phyloP scores from a whole-genome alignment of 805 yeast genomes.

The Pichia californica region DNA sequence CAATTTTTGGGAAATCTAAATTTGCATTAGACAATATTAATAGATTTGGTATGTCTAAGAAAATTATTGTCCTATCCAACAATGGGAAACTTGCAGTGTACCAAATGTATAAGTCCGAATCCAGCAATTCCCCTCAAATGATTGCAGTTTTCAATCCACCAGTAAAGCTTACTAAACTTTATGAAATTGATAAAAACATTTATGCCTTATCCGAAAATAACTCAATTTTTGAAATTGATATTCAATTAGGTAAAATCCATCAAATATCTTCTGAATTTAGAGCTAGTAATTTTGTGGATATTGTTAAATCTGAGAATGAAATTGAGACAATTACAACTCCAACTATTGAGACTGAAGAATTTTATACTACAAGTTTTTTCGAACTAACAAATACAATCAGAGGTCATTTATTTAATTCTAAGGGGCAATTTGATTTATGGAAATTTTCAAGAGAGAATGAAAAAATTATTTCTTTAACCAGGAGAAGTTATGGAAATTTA shows the following conservation, averaged over 20 bases:
- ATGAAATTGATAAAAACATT: conserved; percentile 9
- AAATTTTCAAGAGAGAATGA: conserved; percentile 21
- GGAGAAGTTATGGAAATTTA: conserved; percentile 34
- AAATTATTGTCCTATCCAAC: conserved; percentile 35
- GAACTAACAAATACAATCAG: conserved; percentile 6
- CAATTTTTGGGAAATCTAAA: conserved; percentile 13
- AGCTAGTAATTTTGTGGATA: conserved; percentile 5
- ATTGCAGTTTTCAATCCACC: conserved; percentile 1
- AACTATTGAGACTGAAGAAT: conserved; percentile 2
- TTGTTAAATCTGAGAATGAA: conserved; percentile 2
- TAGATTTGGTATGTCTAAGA: conserved; percentile 43
- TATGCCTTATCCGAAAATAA: neutral
- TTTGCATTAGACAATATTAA: conserved; percentile 13
- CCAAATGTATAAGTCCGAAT: conserved; percentile 30
- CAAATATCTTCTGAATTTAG: neutral
- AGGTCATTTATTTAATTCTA: conserved; percentile 13
- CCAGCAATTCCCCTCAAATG: neutral
- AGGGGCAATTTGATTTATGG: conserved; percentile 18
- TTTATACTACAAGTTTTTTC: conserved; percentile 12
- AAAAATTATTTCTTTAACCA: conserved; percentile 34
- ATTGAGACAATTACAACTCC: conserved; percentile 13
- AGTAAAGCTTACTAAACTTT: conserved; percentile 6
- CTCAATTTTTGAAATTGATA: conserved; percentile 2
- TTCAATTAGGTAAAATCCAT: neutral
- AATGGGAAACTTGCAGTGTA: conserved; percentile 39